These are phyloP conservation scores for Aeminium ludgeri DNA, from an alignment of 495 filamentous ascomycete species.

Conservation along the genomic window DNA sequence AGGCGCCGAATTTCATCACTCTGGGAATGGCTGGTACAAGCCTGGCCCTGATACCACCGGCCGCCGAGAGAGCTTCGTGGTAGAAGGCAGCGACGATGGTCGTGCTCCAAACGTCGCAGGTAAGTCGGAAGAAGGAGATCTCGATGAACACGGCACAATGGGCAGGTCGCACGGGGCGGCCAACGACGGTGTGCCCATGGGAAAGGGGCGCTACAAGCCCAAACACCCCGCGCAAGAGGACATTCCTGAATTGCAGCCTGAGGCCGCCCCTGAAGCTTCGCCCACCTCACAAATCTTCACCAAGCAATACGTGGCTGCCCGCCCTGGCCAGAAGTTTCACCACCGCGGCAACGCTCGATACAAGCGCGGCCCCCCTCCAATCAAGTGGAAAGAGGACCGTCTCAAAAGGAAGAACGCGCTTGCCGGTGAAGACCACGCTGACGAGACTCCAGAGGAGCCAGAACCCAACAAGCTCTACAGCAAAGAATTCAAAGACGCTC, in stretches of 20 bases:
- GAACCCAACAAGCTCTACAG: slow-evolving; percentile 1
- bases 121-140: too few relatives aligned
- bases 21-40: slow-evolving; percentile 13
- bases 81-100: slow-evolving; percentile 1
- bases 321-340: slow-evolving; percentile 10
- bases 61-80: not conserved
- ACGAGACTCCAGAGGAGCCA: not conserved
- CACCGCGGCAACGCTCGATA: slow-evolving; percentile 15
- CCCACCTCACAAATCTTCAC: slow-evolving; percentile 3
- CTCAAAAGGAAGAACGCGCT: not conserved
- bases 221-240: not conserved
- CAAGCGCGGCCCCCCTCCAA: slow-evolving; percentile 7
- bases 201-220: slow-evolving; percentile 14
- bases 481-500: slow-evolving; percentile 6
- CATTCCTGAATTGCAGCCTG: too few relatives aligned
- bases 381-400: not conserved
- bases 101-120: not conserved
- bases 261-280: not conserved
- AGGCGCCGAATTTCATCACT: slow-evolving; percentile 11
- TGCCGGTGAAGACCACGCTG: not conserved
- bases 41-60: slow-evolving; percentile 8
- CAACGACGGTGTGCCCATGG: slow-evolving; percentile 11
- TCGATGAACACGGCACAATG: slow-evolving; percentile 2
- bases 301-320: slow-evolving; percentile 5
- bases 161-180: slow-evolving; percentile 1